These are phyloP conservation scores for Inonotus obliquus DNA, from an alignment of 1,284 basidiomycete genomes.

Conservation along the genomic window DNA sequence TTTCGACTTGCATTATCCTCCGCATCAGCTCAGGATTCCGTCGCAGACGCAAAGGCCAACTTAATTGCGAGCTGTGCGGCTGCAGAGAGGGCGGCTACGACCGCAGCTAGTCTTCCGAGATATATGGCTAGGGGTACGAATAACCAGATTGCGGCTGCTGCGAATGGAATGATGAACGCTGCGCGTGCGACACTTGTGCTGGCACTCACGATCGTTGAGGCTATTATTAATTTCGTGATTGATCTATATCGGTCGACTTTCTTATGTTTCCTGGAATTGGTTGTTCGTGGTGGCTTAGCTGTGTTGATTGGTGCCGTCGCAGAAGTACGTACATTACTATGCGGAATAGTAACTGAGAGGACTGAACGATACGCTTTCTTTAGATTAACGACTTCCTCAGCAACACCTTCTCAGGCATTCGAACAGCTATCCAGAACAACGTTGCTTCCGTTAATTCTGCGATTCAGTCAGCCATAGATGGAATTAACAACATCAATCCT, in stretches of 20 bases:
- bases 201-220: conserved; percentile 77
- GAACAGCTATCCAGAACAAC: conserved; percentile 67
- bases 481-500: conserved; percentile 69
- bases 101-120: conserved; percentile 80
- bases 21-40: conserved; percentile 59
- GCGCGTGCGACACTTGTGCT: conserved; percentile 71
- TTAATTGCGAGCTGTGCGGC: conserved; percentile 78
- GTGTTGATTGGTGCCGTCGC: conserved; percentile 79
- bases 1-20: conserved; percentile 77
- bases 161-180: conserved; percentile 75
- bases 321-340: conserved; percentile 49
- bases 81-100: conserved; percentile 77
- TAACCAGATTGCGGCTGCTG: conserved; percentile 67
- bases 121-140: conserved; percentile 85
- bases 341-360: neutral
- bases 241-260: conserved; percentile 89
- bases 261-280: conserved; percentile 88
- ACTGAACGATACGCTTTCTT: conserved; percentile 18
- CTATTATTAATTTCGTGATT: conserved; percentile 87
- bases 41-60: conserved; percentile 65
- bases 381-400: conserved; percentile 71
- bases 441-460: conserved; percentile 64
- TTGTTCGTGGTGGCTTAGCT: conserved; percentile 77
- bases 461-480: conserved; percentile 60
- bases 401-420: conserved; percentile 52